A percentile compares a stretch with the other conserved stretches of the same genome.
Evolutionary conservation across 1,284 basidiomycete species (phyloP).

Genomic region (Ustilago crameri): DNA sequence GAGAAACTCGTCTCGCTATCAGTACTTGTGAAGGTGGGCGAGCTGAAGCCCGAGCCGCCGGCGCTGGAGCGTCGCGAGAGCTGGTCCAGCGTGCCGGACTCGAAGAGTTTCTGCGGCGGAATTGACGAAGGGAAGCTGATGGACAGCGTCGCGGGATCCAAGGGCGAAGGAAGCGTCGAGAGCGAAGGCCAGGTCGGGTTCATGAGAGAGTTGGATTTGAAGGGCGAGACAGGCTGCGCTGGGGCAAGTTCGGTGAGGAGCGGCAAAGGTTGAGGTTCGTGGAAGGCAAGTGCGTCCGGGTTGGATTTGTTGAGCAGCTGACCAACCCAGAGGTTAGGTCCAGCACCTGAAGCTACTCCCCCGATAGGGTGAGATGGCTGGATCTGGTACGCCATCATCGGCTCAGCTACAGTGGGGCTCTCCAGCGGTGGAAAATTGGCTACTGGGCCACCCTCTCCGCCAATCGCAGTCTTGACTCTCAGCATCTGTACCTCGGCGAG

Average conservation of each 20-base stretch:
- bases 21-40: constrained; percentile 36
- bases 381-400: constrained; percentile 30
- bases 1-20: constrained; percentile 43
- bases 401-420: constrained; percentile 7
- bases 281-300: constrained; percentile 9
- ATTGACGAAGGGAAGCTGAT: constrained; percentile 9
- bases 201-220: constrained; percentile 47
- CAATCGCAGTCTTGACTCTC: constrained; percentile 3
- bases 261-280: constrained; percentile 16
- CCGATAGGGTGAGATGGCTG: constrained; percentile 38
- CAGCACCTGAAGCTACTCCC: constrained; percentile 4
- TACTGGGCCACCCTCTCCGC: constrained; percentile 1
- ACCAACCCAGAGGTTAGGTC: constrained; percentile 32
- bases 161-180: constrained; percentile 8
- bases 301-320: constrained; percentile 38
- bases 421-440: constrained; percentile 9
- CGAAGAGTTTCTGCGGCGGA: constrained; percentile 17
- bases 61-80: constrained; percentile 15
- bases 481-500: constrained; percentile 36
- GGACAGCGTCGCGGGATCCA: constrained; percentile 23
- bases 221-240: constrained; percentile 33
- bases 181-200: constrained; percentile 31
- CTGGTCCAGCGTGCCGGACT: constrained; percentile 19
- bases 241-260: constrained; percentile 16
- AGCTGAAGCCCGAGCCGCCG: constrained; percentile 24